Base-by-base conservation (phyloP, 345 rosid genomes). In the Salix brachista region DNA sequence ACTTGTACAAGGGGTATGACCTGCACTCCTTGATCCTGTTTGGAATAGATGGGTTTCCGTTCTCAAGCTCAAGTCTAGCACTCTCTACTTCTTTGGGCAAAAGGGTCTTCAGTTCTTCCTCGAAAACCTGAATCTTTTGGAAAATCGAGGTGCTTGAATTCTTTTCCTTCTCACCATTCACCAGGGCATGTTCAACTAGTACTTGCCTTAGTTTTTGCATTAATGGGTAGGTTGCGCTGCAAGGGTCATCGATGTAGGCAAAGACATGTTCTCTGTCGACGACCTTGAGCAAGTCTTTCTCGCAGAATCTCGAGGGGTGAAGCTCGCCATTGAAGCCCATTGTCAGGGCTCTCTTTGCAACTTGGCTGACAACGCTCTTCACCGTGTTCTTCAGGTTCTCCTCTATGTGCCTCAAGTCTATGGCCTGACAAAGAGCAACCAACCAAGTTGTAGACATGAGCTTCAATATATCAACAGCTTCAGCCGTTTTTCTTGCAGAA, bases 171-270 rank as follows among this genome's bases (percentile, higher is more conserved):
- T 81, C 81, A 1, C 79, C 79, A 58, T 82, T 82, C 44, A 19
- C 5, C 68, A 82, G 23, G 30, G 84, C 84, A 9, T 82, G 84
- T 14, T 82, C 81, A n/a, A 82, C 84, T 3, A 82, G 79, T 23
- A 82, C 81, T 58, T 82, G 84, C 54, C 84, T 82, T 19, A 82
- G 73, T 42, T 75, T 82, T 37, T 78, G 74, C 84, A 82, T 78
- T 34, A 82, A 60, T 6, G 81, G 84, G 62, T 82, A 78, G 52
- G 66, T 82, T 36, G 69, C 79, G n/a, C 81, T 65, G 71, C 84
- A 82, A 21, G 84, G 84, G 37, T 82, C 84, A 16, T 82, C 84
- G 6, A 67, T 37, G 69, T 82, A 82, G 12, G 81, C 79, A 37
- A 74, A 82, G 2, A 78, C 52, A 8, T 78, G 17, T 14, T 82